A percentile compares a stretch with the other conserved stretches of the same genome.
phyloP scores from a whole-genome alignment of 2,329 filamentous ascomycete species.

The Fusarium sp. region DNA sequence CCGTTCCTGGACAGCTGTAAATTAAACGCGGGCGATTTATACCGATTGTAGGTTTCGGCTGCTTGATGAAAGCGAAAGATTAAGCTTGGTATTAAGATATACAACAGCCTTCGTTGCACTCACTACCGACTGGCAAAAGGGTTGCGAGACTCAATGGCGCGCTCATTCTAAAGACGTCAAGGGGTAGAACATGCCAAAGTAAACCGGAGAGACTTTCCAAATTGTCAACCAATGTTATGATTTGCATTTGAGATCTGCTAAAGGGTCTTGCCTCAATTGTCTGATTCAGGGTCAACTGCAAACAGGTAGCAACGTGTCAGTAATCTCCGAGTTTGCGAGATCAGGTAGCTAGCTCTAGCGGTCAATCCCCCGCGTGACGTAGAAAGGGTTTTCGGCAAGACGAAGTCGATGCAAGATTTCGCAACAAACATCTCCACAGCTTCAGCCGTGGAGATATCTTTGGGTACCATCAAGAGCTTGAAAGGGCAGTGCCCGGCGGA shows the following conservation, averaged over 20 bases:
- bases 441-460: conserved; percentile 37
- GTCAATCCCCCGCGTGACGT: conserved; percentile 41
- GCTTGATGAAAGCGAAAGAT: background rate
- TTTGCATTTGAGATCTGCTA: conserved; percentile 5
- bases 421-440: conserved; percentile 33
- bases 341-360: conserved; percentile 14
- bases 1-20: background rate
- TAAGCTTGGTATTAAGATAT: background rate
- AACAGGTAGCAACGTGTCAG: background rate
- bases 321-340: conserved; percentile 18
- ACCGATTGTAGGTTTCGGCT: conserved; percentile 7
- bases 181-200: too few relatives aligned
- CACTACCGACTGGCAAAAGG: too few relatives aligned
- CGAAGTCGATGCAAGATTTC: conserved; percentile 35
- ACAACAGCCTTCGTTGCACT: background rate
- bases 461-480: background rate
- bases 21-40: conserved; percentile 1
- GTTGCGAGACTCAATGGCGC: background rate
- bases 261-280: conserved; percentile 2
- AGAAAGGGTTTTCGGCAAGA: conserved; percentile 27
- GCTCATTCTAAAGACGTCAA: too few relatives aligned
- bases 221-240: background rate
- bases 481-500: conserved; percentile 33
- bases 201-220: background rate
- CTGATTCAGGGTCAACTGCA: background rate